Percentiles rank a stretch among this genome's conserved stretches.
Evolutionary conservation across 495 filamentous ascomycete genomes (phyloP).

Genomic region (Choiromyces venosus): DNA sequence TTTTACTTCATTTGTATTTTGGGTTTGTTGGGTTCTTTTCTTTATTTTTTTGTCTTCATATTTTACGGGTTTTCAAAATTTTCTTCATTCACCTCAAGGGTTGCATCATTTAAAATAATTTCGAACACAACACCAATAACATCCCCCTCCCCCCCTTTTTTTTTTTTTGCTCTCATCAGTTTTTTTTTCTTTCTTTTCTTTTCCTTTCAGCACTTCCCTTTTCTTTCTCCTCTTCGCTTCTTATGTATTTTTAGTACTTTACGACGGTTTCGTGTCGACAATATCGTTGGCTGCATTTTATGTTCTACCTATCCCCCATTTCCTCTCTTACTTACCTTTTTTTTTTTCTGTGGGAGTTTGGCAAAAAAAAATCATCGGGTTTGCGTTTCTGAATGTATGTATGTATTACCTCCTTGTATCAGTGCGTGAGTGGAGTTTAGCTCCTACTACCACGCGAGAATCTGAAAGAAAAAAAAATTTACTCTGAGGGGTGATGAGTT

Average conservation of each 20-base stretch:
- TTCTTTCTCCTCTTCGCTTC: background rate
- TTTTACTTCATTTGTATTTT: background rate
- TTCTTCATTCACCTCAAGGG: background rate
- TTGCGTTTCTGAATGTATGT: conserved; percentile 1
- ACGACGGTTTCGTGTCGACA: background rate
- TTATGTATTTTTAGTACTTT: conserved; percentile 5
- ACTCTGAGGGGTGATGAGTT: background rate
- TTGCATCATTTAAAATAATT: background rate
- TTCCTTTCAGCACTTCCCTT: background rate
- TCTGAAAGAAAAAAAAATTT: conserved; percentile 4
- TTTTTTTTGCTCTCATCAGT: background rate
- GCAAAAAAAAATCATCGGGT: conserved; percentile 2
- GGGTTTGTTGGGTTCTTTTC: background rate
- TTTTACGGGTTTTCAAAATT: background rate
- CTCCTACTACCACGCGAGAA: background rate
- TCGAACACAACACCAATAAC: background rate
- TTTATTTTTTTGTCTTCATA: background rate
- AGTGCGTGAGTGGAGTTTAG: conserved; percentile 3
- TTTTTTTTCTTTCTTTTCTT: background rate
- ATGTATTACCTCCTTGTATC: background rate
- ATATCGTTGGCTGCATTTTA: background rate
- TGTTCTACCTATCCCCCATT: background rate
- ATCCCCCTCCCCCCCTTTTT: too few relatives aligned
- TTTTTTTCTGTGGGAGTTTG: background rate
- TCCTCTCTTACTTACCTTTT: background rate